phyloP scores from a whole-genome alignment of 2,329 filamentous ascomycete species.

The Cordyceps cateniannulata region DNA sequence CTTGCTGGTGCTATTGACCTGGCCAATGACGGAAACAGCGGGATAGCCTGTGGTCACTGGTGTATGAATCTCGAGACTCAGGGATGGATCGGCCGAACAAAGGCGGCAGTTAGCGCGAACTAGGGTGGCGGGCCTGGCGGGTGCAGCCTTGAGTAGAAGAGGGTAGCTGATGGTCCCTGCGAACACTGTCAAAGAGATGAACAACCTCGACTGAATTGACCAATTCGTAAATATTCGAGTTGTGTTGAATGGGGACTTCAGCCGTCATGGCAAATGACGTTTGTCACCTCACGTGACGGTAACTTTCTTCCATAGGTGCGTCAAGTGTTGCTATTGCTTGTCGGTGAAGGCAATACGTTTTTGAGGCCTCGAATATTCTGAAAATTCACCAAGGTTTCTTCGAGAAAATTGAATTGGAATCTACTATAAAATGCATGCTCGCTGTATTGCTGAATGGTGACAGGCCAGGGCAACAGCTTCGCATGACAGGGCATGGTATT shows the following conservation, averaged over 20 bases:
- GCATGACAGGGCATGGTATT: no score
- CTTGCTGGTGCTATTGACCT: no score
- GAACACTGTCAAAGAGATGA: background rate
- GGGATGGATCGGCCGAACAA: background rate
- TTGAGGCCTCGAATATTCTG: background rate
- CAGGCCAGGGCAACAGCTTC: no score
- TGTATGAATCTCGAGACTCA: background rate
- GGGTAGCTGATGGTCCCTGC: background rate
- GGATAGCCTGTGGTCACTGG: background rate
- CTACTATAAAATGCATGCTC: no score
- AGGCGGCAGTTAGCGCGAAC: background rate
- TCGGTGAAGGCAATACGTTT: background rate
- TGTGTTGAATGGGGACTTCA: background rate
- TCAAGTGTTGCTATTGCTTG: background rate
- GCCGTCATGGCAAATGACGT: background rate
- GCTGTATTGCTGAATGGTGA: no score
- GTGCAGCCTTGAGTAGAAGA: background rate
- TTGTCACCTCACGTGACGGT: background rate
- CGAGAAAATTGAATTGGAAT: no score
- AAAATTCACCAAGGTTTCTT: background rate
- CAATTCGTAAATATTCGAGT: background rate
- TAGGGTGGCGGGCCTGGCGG: background rate
- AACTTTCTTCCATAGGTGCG: background rate
- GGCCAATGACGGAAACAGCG: background rate
- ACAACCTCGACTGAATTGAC: background rate